These are phyloP conservation scores for Fraxinus pennsylvanica DNA, from an alignment of 257 asterid species.

Conservation along the genomic window DNA sequence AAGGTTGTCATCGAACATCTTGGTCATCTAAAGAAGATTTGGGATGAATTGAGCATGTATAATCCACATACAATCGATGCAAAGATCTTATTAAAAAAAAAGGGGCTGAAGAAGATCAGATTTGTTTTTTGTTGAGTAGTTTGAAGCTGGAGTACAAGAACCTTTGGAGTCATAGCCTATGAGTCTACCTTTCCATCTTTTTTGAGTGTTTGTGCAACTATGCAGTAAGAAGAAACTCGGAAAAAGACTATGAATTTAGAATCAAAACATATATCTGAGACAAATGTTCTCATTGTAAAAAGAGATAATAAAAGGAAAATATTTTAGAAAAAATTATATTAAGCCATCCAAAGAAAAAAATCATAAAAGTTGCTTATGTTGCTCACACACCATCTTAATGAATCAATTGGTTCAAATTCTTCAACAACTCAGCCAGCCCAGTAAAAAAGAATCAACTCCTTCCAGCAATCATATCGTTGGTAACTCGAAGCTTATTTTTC, in stretches of 20 bases:
- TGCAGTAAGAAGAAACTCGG: no score
- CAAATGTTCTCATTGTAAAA: no score
- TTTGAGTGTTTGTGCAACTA: no score
- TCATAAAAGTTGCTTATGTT: neutral
- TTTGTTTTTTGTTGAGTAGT: no score
- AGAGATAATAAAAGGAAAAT: no score
- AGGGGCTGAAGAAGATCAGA: neutral
- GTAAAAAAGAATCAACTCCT: no score
- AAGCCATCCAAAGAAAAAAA: neutral
- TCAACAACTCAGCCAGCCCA: neutral
- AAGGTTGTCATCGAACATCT: neutral
- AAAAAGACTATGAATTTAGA: no score
- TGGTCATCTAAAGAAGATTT: neutral
- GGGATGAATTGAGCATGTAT: neutral
- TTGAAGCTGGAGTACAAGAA: neutral
- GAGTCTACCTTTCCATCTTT: neutral
- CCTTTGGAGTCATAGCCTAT: neutral
- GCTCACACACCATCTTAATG: neutral
- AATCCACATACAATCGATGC: neutral
- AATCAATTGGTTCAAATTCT: neutral
- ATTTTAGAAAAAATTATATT: no score
- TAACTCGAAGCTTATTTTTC: no score
- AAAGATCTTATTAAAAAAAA: no score
- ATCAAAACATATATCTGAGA: no score
- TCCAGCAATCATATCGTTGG: neutral